Evolutionary conservation across 768 basidiomycete genomes (phyloP).

Genomic region (Agaricus subrufescens): DNA sequence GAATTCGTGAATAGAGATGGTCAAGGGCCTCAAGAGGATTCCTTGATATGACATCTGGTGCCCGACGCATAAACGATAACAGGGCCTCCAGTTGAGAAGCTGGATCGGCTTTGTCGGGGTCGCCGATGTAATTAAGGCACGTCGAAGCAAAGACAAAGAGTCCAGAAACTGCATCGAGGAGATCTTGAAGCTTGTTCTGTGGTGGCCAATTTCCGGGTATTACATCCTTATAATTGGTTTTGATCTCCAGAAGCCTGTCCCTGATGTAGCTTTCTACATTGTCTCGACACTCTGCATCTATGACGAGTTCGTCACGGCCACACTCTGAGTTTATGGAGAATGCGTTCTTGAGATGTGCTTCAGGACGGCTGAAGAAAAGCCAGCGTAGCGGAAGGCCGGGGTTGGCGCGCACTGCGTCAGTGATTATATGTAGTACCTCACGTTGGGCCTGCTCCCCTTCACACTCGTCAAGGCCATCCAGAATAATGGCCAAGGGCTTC

Average conservation of each 20-base stretch:
- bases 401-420: neutral
- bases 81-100: neutral
- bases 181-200: neutral
- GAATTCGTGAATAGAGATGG: neutral
- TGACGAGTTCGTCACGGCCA: neutral
- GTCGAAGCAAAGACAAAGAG: neutral
- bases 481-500: neutral
- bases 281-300: neutral
- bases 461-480: conserved; percentile 7
- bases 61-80: neutral
- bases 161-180: neutral
- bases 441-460: neutral
- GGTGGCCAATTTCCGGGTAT: neutral
- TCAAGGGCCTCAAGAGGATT: neutral
- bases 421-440: neutral
- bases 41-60: neutral
- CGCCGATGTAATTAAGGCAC: neutral
- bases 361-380: neutral
- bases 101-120: neutral
- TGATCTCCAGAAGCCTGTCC: neutral
- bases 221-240: neutral
- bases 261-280: neutral
- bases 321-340: neutral
- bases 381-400: neutral
- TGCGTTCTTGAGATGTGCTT: neutral